Percentiles rank a stretch among this genome's conserved stretches.
These are phyloP conservation scores for Fusarium dimerum DNA, from an alignment of 2,329 filamentous ascomycete species.

Conservation along the genomic window DNA sequence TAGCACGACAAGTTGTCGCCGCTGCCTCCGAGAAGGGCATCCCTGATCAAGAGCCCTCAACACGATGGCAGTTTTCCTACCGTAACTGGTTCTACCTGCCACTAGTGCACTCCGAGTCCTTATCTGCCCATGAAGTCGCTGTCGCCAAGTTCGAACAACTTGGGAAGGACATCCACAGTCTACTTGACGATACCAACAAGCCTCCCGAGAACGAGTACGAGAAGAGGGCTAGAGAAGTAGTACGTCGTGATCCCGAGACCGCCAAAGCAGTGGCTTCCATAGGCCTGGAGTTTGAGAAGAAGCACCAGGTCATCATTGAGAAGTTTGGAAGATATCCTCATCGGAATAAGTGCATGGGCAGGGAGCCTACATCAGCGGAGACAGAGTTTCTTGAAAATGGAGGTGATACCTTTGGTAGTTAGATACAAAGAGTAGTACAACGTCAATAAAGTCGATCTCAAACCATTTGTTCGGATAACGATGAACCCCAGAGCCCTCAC, in stretches of 20 bases:
- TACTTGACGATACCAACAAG: constrained; percentile 25
- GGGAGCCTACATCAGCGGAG: constrained; percentile 52
- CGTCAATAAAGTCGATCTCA: neutral
- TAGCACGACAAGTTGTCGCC: constrained; percentile 47
- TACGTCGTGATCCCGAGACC: constrained; percentile 28
- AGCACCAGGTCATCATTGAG: constrained; percentile 52
- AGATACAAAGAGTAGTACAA: neutral
- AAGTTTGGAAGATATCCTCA: constrained; percentile 62
- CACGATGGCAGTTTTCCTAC: constrained; percentile 39
- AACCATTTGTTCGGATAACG: too few species aligned
- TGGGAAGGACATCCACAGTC: constrained; percentile 33
- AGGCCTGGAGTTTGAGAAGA: constrained; percentile 39
- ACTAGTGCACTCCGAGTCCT: constrained; percentile 58
- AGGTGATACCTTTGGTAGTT: constrained; percentile 40
- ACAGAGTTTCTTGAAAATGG: constrained; percentile 48
- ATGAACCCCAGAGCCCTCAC: too few species aligned
- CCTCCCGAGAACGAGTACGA: constrained; percentile 25
- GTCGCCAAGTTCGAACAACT: constrained; percentile 34
- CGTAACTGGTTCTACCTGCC: constrained; percentile 62
- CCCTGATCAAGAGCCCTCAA: constrained; percentile 26
- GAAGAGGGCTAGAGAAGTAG: constrained; percentile 28
- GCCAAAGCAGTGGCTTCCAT: constrained; percentile 24
- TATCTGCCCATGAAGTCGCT: constrained; percentile 44
- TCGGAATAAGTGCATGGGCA: constrained; percentile 52
- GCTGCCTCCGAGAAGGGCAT: constrained; percentile 37